Conservation (phyloP, 78 protist genomes). For the Pelomyxa schiedti region DNA sequence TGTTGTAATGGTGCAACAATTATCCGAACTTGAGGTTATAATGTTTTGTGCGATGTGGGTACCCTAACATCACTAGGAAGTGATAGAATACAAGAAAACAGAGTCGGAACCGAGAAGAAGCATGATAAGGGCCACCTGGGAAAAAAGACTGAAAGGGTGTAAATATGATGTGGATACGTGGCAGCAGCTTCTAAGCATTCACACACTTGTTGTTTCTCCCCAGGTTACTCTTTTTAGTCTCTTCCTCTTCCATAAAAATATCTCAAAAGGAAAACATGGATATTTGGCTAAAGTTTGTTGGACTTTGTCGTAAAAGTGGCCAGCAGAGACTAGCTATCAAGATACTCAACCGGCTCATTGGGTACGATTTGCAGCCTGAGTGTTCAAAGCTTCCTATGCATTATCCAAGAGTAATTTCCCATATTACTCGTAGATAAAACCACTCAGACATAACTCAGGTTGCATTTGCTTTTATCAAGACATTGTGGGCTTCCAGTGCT, state of each 20-base stretch:
- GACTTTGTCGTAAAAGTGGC: slow-evolving; percentile 2
- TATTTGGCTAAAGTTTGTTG: slow-evolving; percentile 30
- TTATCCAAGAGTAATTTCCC: no score
- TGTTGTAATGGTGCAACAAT: slow-evolving; percentile 72
- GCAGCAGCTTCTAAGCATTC: slow-evolving; percentile 14
- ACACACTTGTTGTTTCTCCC: background rate
- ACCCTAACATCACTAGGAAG: slow-evolving; percentile 85
- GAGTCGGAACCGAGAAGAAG: background rate
- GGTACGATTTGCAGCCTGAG: slow-evolving; percentile 1
- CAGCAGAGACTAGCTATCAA: slow-evolving; percentile 40
- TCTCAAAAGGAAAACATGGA: slow-evolving; percentile 18
- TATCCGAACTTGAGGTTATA: slow-evolving; percentile 86
- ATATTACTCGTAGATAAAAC: no score
- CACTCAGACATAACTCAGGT: slow-evolving; percentile 57
- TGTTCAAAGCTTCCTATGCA: background rate
- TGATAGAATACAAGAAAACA: slow-evolving; percentile 25
- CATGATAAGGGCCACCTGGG: background rate
- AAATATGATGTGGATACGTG: slow-evolving; percentile 7
- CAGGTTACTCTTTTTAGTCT: no score
- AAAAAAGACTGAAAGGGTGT: background rate
- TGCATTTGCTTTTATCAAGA: slow-evolving; percentile 69
- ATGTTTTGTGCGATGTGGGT: no score
- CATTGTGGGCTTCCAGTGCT: slow-evolving; percentile 56
- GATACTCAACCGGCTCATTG: slow-evolving; percentile 29
- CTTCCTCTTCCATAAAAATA: no score